Base-by-base conservation (phyloP, 352 stramenopile genomes). In the Peronospora destructor region DNA sequence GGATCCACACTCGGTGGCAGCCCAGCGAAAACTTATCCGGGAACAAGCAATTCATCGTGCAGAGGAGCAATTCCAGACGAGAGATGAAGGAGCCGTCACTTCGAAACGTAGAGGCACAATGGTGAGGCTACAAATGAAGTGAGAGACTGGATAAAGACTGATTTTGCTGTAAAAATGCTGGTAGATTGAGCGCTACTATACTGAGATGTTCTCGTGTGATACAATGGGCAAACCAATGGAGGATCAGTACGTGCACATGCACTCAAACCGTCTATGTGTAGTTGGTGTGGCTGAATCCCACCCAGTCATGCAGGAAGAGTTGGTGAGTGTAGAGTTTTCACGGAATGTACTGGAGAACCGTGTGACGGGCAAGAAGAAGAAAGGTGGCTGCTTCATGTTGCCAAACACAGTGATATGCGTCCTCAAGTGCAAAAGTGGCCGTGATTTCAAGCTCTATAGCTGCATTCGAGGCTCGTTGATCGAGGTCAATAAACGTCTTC, bases 181-280 rank as follows among this genome's bases (percentile, higher is more conserved):
- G 7, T 32, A 87, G 76, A 85, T 93, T 53, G 83, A 93, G 49
- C 73, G 83, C 37, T 93, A 93, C 67, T 93, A 93, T 60, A 93
- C 80, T 28, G 61, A 90, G 56, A 64, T 93, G 45, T 93, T 88
- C 35, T 80, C 76, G 33, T 87, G 76, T 48, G 78, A 93, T 59
- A 81, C 73, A 21, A 89, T 84, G 72, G 68, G 68, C 51, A 78
- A 80, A 44, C 44, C 59, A 7, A 48, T 59, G 49, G 75, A 93
- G 52, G 83, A 93, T 56, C 80, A 91, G 46, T 91, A 86, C 61
- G 78, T 93, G 48, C 80, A 93, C 65, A 93, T 93, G 83, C 83
- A 93, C 68, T 91, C 83, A 35, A 93, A 93, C 49, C 79, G 83
- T 4, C 66, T 91, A n/a, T 90, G 83, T 49, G 77, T 93, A 19